Evolutionary conservation across 1,284 basidiomycete genomes (phyloP).

Genomic region (Phellopilus nigrolimitatus): DNA sequence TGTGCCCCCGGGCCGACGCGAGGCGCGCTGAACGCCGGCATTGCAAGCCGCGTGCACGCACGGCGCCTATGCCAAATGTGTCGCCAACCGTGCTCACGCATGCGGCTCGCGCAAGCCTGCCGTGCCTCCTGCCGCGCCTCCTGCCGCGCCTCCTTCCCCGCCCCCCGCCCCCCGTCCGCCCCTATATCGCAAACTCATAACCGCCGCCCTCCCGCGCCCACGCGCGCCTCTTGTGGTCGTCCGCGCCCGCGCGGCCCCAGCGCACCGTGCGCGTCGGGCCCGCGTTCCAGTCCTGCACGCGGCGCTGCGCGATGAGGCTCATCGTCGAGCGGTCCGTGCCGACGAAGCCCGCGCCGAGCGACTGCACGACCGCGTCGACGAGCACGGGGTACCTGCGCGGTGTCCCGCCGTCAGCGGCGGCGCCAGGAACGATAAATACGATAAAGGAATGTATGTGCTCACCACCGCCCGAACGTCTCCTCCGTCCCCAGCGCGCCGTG

Average conservation of each 20-base stretch:
- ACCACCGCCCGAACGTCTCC: slow-evolving; percentile 56
- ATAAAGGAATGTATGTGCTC: slow-evolving; percentile 23
- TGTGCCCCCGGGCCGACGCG: no score
- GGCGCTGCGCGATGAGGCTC: slow-evolving; percentile 54
- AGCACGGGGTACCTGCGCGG: slow-evolving; percentile 55
- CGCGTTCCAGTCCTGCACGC: slow-evolving; percentile 64
- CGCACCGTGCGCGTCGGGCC: slow-evolving; percentile 47
- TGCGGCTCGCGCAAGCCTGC: no score
- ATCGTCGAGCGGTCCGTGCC: slow-evolving; percentile 68
- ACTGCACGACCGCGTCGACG: slow-evolving; percentile 68
- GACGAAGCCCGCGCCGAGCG: slow-evolving; percentile 58
- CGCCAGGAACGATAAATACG: no score
- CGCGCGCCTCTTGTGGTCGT: background rate
- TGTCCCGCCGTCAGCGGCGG: slow-evolving; percentile 3
- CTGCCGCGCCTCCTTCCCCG: no score
- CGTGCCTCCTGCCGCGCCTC: no score
- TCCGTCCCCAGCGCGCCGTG: slow-evolving; percentile 46
- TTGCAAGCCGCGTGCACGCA: no score
- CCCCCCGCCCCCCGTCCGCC: no score
- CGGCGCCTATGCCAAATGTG: no score
- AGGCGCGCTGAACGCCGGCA: no score
- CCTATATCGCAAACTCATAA: no score
- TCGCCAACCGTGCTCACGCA: no score
- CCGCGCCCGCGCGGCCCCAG: slow-evolving; percentile 36
- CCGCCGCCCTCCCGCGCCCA: no score